Percentiles rank a stretch among this genome's conserved stretches.
Conservation (phyloP, 768 basidiomycete species). For the Mycena kentingensis region DNA sequence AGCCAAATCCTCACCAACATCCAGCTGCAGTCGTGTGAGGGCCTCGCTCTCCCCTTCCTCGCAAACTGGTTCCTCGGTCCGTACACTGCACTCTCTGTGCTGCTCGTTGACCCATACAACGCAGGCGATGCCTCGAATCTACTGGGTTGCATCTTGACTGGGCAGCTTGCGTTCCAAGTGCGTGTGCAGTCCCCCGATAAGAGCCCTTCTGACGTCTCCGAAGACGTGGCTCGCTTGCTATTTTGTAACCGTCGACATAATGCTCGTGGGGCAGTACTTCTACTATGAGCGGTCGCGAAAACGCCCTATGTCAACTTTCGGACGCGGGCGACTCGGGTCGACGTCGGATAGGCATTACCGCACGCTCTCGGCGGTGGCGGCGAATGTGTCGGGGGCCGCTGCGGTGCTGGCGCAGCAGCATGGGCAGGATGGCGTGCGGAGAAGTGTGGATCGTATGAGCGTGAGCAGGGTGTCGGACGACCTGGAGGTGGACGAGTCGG, state of each 20-base stretch:
- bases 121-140: conserved; percentile 92
- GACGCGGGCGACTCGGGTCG: conserved; percentile 45
- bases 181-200: conserved; percentile 49
- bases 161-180: conserved; percentile 95
- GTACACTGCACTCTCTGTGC: conserved; percentile 26
- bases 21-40: conserved; percentile 75
- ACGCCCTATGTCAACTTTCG: conserved; percentile 37
- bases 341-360: conserved; percentile 59
- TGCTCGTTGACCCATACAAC: conserved; percentile 1
- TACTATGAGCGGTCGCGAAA: conserved; percentile 62
- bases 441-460: conserved; percentile 12
- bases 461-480: conserved; percentile 30
- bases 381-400: conserved; percentile 64
- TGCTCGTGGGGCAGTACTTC: conserved; percentile 76
- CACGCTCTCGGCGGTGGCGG: conserved; percentile 66
- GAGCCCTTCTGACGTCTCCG: conserved; percentile 89
- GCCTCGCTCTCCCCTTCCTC: conserved; percentile 91
- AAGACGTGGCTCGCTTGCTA: conserved; percentile 94
- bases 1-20: conserved; percentile 87
- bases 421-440: conserved; percentile 45
- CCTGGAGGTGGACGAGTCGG: conserved; percentile 53
- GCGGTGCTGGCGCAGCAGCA: conserved; percentile 70
- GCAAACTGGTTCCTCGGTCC: conserved; percentile 90
- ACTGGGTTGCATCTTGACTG: conserved; percentile 86
- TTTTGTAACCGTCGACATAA: conserved; percentile 82